Percentiles rank a stretch among this genome's conserved stretches.
phyloP scores from a whole-genome alignment of 345 rosid species.

The Erucastrum elatum region DNA sequence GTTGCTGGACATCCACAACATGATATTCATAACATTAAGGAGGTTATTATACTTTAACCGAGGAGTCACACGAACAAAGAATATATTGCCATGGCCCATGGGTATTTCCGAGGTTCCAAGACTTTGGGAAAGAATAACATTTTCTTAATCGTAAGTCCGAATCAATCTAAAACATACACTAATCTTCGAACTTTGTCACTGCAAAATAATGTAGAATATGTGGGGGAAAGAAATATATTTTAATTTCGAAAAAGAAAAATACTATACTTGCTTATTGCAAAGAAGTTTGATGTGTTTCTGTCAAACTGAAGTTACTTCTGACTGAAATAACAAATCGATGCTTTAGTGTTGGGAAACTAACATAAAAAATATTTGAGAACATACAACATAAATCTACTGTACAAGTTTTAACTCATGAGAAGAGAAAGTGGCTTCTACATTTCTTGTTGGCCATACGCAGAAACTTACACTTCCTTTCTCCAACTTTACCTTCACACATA shows the following conservation, averaged over 20 bases:
- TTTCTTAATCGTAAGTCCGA: background rate
- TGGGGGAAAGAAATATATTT: too few relatives aligned
- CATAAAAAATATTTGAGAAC: background rate
- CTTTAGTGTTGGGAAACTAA: background rate
- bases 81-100: background rate
- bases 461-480: slow-evolving; percentile 17
- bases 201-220: too few relatives aligned
- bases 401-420: background rate
- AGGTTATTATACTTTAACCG: slow-evolving; percentile 8
- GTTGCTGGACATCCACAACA: too few relatives aligned
- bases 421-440: slow-evolving; percentile 42
- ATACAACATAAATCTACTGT: background rate
- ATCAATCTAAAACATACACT: background rate
- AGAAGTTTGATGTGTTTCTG: slow-evolving; percentile 34
- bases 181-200: background rate
- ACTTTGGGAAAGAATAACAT: background rate
- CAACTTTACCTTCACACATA: slow-evolving; percentile 14
- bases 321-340: slow-evolving; percentile 30
- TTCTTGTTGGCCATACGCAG: slow-evolving; percentile 34
- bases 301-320: slow-evolving; percentile 27
- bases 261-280: slow-evolving; percentile 18
- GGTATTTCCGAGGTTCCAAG: background rate
- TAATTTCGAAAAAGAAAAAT: too few relatives aligned
- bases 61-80: slow-evolving; percentile 20
- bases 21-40: too few relatives aligned